Conservation (phyloP, 306 rosid genomes). For the Quercus wislizeni region DNA sequence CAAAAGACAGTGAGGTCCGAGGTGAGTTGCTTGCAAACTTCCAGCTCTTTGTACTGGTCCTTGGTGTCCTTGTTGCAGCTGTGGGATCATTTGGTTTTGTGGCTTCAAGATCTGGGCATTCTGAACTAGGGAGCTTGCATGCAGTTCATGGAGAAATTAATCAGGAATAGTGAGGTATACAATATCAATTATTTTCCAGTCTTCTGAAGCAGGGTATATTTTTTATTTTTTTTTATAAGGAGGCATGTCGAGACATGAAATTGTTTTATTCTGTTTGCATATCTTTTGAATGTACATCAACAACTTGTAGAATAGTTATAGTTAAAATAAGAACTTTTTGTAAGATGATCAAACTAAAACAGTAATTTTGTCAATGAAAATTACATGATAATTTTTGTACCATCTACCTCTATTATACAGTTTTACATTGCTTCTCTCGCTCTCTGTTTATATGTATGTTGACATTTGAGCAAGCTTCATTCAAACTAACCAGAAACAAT, state of each 20-base stretch:
- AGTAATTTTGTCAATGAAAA: neutral
- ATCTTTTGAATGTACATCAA: neutral
- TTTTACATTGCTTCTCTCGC: too few relatives aligned
- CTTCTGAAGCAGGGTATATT: neutral
- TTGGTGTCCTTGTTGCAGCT: slow-evolving; percentile 59
- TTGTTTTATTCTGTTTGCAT: neutral
- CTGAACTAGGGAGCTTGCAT: slow-evolving; percentile 33
- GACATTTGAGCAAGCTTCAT: too few relatives aligned
- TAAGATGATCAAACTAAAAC: neutral
- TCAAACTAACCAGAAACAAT: too few relatives aligned
- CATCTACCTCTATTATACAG: too few relatives aligned
- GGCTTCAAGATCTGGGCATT: slow-evolving; percentile 55
- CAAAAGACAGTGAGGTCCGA: slow-evolving; percentile 62
- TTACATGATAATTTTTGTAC: neutral
- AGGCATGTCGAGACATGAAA: slow-evolving; percentile 1
- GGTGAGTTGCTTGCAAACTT: slow-evolving; percentile 92
- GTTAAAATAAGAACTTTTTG: neutral
- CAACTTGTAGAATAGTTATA: neutral
- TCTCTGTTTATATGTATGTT: too few relatives aligned
- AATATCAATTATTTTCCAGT: neutral
- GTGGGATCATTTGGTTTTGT: slow-evolving; percentile 51
- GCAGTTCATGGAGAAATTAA: slow-evolving; percentile 33
- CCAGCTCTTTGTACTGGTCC: slow-evolving; percentile 63
- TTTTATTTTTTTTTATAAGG: neutral
- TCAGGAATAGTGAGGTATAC: slow-evolving; percentile 35